Conservation (phyloP, 208 protist genomes). For the Leishmania arabica region DNA sequence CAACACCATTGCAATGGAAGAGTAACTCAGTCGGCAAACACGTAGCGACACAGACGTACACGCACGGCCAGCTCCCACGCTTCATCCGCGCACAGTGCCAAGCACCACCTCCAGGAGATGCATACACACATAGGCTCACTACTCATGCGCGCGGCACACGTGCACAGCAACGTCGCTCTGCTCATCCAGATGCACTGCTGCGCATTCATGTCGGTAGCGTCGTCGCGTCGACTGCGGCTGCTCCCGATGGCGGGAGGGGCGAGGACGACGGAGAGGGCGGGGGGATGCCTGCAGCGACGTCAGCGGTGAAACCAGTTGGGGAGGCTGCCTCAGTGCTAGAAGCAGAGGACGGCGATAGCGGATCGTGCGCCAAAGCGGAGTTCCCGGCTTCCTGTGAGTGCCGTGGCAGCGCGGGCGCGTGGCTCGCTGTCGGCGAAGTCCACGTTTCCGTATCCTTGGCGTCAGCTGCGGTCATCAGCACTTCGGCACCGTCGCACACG, state of each 20-base stretch:
- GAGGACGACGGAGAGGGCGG: not conserved
- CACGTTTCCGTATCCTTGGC: not conserved
- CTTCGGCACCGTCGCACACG: too few relatives aligned
- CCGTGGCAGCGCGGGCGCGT: not conserved
- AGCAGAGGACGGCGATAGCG: not conserved
- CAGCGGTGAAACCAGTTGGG: not conserved
- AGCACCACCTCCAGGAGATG: not conserved
- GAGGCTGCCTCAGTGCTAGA: not conserved
- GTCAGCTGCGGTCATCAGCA: not conserved
- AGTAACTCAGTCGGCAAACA: not conserved
- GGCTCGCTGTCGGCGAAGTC: not conserved
- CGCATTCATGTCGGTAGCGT: not conserved
- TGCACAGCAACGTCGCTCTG: not conserved
- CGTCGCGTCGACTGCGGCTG: not conserved
- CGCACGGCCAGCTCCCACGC: not conserved
- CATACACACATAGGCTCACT: not conserved
- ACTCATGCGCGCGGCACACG: not conserved
- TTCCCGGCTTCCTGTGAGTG: not conserved
- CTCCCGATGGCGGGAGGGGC: not conserved
- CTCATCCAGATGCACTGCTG: not conserved
- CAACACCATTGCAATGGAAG: not conserved
- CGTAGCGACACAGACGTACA: slow-evolving; percentile 3
- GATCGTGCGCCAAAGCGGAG: not conserved
- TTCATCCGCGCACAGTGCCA: not conserved
- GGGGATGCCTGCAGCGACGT: not conserved